Conservation (phyloP, 306 rosid genomes). For the Aeschynomene evenia region DNA sequence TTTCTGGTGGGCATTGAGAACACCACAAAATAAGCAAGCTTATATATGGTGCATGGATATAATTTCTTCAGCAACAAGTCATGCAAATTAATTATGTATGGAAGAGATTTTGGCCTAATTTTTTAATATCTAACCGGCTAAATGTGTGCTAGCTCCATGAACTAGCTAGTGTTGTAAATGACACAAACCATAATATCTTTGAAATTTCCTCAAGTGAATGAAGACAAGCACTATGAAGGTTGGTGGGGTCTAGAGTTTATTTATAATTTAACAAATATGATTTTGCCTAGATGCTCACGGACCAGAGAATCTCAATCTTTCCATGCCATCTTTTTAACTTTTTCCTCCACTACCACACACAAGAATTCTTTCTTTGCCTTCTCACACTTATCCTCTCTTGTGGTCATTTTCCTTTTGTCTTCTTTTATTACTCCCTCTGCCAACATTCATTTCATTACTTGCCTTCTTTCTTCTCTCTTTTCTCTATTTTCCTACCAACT, state of each 20-base stretch:
- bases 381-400: constrained; percentile 30
- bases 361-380: constrained; percentile 7
- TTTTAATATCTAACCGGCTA: constrained; percentile 4
- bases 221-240: constrained; percentile 1
- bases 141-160: constrained; percentile 10
- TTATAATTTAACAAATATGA: constrained; percentile 4
- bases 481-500: not conserved
- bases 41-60: not conserved
- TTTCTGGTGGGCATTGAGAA: not conserved
- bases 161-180: not conserved
- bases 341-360: constrained; percentile 41
- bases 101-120: not conserved
- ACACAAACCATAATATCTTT: constrained; percentile 23
- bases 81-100: constrained; percentile 12
- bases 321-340: constrained; percentile 44
- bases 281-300: constrained; percentile 40
- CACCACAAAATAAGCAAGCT: not conserved
- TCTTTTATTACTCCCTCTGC: not conserved
- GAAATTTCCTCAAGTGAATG: constrained; percentile 29
- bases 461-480: constrained; percentile 8
- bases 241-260: constrained; percentile 36
- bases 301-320: constrained; percentile 53
- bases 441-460: not conserved
- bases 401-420: constrained; percentile 44
- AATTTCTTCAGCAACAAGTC: constrained; percentile 5